Percentiles rank a stretch among this genome's conserved stretches.
phyloP scores from a whole-genome alignment of 257 asterid species.

The Plectranthus barbatus region DNA sequence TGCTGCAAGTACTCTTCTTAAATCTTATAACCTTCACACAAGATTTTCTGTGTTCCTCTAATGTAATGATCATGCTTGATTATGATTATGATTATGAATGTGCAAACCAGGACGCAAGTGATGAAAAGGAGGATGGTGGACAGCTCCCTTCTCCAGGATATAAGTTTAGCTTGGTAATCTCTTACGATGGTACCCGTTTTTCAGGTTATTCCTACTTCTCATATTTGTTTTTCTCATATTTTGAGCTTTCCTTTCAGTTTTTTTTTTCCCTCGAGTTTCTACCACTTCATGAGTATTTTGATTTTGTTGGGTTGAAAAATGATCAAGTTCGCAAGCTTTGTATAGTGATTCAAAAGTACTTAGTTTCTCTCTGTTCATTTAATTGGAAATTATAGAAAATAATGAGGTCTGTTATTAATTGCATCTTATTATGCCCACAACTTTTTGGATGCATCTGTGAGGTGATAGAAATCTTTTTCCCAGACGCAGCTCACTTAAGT shows the following conservation, averaged over 20 bases:
- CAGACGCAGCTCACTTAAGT: not conserved
- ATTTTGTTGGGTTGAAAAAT: not conserved
- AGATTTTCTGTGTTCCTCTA: not conserved
- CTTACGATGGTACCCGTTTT: conserved; percentile 79
- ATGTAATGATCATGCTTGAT: not conserved
- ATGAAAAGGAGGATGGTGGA: conserved; percentile 21
- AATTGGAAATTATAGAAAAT: not conserved
- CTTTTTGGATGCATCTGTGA: not conserved
- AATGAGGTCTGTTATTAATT: not conserved
- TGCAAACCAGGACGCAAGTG: conserved; percentile 28
- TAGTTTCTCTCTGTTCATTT: not conserved
- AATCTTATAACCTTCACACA: not conserved
- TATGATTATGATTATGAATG: not conserved
- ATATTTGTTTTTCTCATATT: not conserved
- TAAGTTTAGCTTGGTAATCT: conserved; percentile 77
- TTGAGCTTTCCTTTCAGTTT: not conserved
- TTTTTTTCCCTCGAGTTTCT: not conserved
- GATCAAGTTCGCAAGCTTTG: not conserved
- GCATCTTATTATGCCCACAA: conserved; percentile 1
- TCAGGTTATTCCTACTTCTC: conserved; percentile 50
- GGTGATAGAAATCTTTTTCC: not conserved
- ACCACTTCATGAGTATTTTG: not conserved
- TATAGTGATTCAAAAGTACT: not conserved
- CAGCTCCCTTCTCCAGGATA: conserved; percentile 25
- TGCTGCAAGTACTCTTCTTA: not conserved